Percentiles rank a stretch among this genome's conserved stretches.
Evolutionary conservation across 345 rosid species (phyloP).

Genomic region (Eutrema heterophyllum): DNA sequence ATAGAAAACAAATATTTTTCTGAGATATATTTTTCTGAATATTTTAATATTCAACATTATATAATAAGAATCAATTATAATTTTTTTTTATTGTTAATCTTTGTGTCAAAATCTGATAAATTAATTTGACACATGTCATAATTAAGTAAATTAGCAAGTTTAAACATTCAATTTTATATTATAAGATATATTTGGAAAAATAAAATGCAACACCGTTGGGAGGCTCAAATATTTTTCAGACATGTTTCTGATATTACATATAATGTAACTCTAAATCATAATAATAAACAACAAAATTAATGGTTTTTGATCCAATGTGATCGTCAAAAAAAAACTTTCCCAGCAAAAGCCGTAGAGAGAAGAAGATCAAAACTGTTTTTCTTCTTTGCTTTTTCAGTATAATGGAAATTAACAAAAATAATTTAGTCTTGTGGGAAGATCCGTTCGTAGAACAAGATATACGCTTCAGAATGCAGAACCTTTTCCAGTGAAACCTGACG

Average conservation of each 20-base stretch:
- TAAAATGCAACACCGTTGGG: neutral
- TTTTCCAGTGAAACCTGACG: constrained; percentile 64
- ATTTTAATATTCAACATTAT: too few relatives aligned
- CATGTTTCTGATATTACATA: constrained; percentile 14
- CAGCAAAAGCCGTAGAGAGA: constrained; percentile 7
- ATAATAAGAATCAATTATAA: too few relatives aligned
- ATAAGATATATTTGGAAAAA: neutral
- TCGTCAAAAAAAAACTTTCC: constrained; percentile 27
- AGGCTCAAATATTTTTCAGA: neutral
- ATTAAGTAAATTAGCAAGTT: too few relatives aligned
- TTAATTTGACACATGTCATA: too few relatives aligned
- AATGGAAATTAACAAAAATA: constrained; percentile 20
- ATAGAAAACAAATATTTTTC: too few relatives aligned
- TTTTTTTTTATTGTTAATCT: too few relatives aligned
- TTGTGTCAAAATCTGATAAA: too few relatives aligned
- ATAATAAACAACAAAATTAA: constrained; percentile 10
- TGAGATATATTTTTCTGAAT: too few relatives aligned
- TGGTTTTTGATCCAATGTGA: constrained; percentile 28
- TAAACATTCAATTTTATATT: too few relatives aligned
- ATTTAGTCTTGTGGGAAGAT: constrained; percentile 18
- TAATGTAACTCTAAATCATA: neutral
- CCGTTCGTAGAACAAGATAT: constrained; percentile 80
- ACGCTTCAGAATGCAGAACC: constrained; percentile 82
- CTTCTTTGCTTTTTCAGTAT: constrained; percentile 18
- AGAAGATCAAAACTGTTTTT: constrained; percentile 20